A percentile compares a stretch with the other conserved stretches of the same genome.
Conservation (phyloP, 1,139 yeast genomes). For the Suhomyces wounanorum region DNA sequence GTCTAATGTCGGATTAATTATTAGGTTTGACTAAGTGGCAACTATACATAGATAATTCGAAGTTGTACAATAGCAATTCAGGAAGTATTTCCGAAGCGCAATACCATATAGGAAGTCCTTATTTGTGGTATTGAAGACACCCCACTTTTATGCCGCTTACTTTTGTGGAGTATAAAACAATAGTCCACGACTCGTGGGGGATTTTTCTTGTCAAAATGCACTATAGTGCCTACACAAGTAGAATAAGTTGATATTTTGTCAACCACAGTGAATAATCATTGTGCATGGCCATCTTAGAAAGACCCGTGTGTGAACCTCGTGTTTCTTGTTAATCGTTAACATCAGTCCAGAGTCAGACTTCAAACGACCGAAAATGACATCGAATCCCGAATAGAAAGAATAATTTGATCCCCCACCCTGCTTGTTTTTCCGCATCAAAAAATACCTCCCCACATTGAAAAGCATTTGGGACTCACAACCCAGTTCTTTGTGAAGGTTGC, state of each 20-base stretch:
- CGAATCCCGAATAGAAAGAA: neutral
- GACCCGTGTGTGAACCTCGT: too few relatives aligned
- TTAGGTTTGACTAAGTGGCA: neutral
- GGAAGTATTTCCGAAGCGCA: neutral
- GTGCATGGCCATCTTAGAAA: too few relatives aligned
- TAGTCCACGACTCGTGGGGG: neutral
- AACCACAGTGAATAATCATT: neutral
- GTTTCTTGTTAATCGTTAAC: too few relatives aligned
- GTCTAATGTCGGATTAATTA: neutral
- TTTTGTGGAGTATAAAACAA: neutral
- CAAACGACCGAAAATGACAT: neutral
- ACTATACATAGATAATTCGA: neutral
- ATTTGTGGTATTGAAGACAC: neutral
- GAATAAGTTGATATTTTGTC: neutral
- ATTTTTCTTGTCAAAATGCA: neutral
- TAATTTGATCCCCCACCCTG: neutral
- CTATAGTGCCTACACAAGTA: neutral
- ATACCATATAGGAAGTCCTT: neutral
- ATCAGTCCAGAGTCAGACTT: too few relatives aligned
- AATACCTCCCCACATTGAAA: neutral
- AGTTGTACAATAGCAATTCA: neutral
- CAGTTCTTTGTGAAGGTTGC: neutral
- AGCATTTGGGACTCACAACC: neutral
- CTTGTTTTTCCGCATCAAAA: neutral
- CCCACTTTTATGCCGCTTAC: neutral